Conservation (phyloP, 176 grass and related monocot genomes). For the Microstegium vimineum region DNA sequence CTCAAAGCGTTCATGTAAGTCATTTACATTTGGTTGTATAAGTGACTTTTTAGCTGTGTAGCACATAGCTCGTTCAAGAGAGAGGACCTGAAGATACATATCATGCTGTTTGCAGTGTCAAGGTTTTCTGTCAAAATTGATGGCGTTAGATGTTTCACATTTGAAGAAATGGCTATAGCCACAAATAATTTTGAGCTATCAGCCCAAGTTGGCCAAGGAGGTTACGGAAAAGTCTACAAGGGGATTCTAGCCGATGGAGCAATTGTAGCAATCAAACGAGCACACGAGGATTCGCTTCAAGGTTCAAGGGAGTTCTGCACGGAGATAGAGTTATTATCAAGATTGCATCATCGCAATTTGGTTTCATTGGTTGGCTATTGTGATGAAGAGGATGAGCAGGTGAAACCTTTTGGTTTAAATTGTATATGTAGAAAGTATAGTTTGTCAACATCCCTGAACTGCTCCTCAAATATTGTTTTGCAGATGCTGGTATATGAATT, state of each 20-base stretch:
- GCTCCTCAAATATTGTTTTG: conserved; percentile 36
- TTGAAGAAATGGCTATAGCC: conserved; percentile 70
- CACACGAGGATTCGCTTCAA: conserved; percentile 84
- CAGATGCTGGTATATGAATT: conserved; percentile 99
- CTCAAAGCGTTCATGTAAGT: conserved; percentile 67
- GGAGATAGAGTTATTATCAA: conserved; percentile 89
- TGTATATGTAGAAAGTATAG: neutral
- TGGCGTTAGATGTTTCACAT: conserved; percentile 72
- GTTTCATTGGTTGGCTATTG: conserved; percentile 89
- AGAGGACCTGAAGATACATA: conserved; percentile 8
- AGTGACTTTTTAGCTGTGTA: neutral
- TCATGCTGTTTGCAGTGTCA: conserved; percentile 39
- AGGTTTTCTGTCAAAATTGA: conserved; percentile 80
- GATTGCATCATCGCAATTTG: conserved; percentile 93
- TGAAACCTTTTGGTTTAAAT: conserved; percentile 33
- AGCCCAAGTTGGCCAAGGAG: conserved; percentile 88
- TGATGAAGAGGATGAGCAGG: conserved; percentile 93
- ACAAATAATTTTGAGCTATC: conserved; percentile 67
- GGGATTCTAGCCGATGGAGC: conserved; percentile 74
- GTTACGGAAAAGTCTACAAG: conserved; percentile 89
- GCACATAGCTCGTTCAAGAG: neutral
- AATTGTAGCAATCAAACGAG: conserved; percentile 86
- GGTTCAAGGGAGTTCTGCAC: conserved; percentile 93
- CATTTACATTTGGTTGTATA: neutral
- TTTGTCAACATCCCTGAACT: neutral